Percentiles rank a stretch among this genome's conserved stretches.
Evolutionary conservation across 2,329 filamentous ascomycete species (phyloP).

Genomic region (Aspergillus sojae): DNA sequence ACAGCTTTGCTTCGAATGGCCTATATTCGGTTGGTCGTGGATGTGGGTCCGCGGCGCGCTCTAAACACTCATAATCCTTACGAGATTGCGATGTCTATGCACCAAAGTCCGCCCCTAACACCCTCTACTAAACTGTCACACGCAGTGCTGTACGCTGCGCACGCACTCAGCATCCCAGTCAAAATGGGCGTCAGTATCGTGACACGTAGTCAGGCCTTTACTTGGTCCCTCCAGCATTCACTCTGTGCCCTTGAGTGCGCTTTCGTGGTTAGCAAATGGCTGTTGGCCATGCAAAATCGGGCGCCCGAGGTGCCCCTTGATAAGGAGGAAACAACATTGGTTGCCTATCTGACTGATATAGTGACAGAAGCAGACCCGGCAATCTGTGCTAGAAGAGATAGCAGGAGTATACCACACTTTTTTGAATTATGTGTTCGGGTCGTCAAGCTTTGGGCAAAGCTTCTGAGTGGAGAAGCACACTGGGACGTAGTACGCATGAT

Average conservation of each 20-base stretch:
- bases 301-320: too few species aligned
- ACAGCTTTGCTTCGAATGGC: conserved; percentile 19
- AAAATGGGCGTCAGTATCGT: conserved; percentile 22
- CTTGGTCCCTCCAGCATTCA: conserved; percentile 24
- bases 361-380: too few species aligned
- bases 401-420: too few species aligned
- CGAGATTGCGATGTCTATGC: conserved; percentile 1
- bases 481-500: too few species aligned
- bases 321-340: too few species aligned
- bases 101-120: neutral
- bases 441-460: too few species aligned
- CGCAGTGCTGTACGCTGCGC: conserved; percentile 13
- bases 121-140: neutral
- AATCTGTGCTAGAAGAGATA: too few species aligned
- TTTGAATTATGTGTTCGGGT: too few species aligned
- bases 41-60: conserved; percentile 8
- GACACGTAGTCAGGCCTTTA: conserved; percentile 19
- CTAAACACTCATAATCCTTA: conserved; percentile 2
- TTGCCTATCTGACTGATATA: too few species aligned
- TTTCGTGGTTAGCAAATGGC: conserved; percentile 43
- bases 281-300: neutral
- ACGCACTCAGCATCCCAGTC: conserved; percentile 17
- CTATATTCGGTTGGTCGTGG: conserved; percentile 14
- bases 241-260: conserved; percentile 27
- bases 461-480: too few species aligned